Conservation (phyloP, 768 basidiomycete genomes). For the Clavaria fumosa region DNA sequence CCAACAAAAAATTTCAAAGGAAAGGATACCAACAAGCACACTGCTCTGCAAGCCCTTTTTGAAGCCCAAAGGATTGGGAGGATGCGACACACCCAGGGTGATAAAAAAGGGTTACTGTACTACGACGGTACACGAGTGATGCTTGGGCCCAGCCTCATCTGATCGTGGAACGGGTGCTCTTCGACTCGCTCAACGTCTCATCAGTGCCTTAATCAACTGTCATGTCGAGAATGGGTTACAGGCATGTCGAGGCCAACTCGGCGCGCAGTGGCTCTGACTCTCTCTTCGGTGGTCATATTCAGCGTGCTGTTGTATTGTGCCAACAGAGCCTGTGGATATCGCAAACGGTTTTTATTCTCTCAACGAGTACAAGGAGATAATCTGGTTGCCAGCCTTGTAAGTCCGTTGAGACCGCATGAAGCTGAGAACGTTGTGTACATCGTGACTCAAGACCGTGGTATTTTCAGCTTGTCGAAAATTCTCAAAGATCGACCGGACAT, state of each 20-base stretch:
- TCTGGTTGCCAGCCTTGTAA: constrained; percentile 36
- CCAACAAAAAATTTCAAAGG: no score
- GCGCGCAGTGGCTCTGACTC: constrained; percentile 70
- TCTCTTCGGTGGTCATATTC: constrained; percentile 66
- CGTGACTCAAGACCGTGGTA: constrained; percentile 21
- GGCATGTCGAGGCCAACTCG: constrained; percentile 85
- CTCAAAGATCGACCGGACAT: constrained; percentile 42
- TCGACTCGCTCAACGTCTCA: no score
- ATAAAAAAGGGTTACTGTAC: no score
- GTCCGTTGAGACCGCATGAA: constrained; percentile 63
- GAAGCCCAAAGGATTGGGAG: no score
- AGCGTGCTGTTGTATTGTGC: constrained; percentile 79
- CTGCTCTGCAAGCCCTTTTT: no score
- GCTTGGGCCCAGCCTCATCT: no score
- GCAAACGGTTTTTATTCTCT: neutral
- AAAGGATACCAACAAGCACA: no score
- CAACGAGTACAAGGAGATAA: neutral
- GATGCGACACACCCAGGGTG: no score
- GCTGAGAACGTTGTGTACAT: constrained; percentile 42
- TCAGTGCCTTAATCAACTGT: no score
- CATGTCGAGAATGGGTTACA: constrained; percentile 21
- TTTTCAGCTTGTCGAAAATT: constrained; percentile 17
- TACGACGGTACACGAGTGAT: no score
- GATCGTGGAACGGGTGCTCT: no score
- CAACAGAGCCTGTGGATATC: constrained; percentile 41